Base-by-base conservation (phyloP, 2,329 filamentous ascomycete genomes). In the Neofusicoccum sp. region DNA sequence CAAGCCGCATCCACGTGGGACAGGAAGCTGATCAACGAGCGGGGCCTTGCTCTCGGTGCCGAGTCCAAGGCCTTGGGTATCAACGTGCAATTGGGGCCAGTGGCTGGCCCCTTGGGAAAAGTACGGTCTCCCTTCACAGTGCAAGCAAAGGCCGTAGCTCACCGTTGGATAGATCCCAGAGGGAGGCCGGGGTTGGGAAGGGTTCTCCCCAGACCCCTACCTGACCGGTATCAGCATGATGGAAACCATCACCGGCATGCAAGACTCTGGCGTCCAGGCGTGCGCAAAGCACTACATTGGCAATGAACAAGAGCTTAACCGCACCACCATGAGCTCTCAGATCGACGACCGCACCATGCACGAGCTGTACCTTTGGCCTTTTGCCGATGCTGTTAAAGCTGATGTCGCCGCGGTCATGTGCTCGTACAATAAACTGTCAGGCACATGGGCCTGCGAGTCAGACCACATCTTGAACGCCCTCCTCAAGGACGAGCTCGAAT, bases 351-450 rank as follows among this genome's bases (percentile, higher is more conserved):
- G 82, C 65, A 86, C 85, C 0, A 77, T 89, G 61, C 85, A 88
- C 64, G 86, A 89, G 69, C 77, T 83, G 14, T 89, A 89, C 60
- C 76, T 86, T 1, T 89, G 85, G 81, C 86, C 87, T 0, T 89
- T 89, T 62, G 80, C 84, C 63, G 84, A 89, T 61, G 82, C 83
- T 0, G 72, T 89, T 3, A 76, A 72, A 9, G 84, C 85, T 3
- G 85, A 85, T 0, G 81, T 80, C 0, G 81, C 78, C 0, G 82
- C 81, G 0, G 73, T 88, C 40, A 89, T 89, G 86, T 89, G 86
- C 64, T 60, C 41, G 20, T 74, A 74, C 63, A 74, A 73, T 60
- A 73, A 72, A 60, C 66, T 83, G 58, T 82, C 83, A 65, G 77
- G 78, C 33, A 78, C 77, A 0, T 83, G 79, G 65, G 74, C 76